Percentiles rank a stretch among this genome's conserved stretches.
Evolutionary conservation across 192 early-diverging fungal species (phyloP).

Genomic region (Chytriomyces sp.): DNA sequence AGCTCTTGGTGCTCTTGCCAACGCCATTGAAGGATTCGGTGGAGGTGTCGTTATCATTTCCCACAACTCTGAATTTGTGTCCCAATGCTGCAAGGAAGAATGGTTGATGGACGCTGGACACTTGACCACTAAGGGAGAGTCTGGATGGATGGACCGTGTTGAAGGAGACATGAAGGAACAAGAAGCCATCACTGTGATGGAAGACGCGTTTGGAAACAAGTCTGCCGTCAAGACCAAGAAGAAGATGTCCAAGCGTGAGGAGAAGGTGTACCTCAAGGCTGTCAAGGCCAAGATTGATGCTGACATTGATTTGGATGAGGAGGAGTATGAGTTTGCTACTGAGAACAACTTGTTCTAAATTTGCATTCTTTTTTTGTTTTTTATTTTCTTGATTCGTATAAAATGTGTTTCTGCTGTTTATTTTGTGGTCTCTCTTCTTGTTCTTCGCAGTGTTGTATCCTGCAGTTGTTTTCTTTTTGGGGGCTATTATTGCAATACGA

Average conservation of each 20-base stretch:
- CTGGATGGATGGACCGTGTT: constrained; percentile 38
- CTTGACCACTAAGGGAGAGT: constrained; percentile 51
- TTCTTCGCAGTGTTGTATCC: too few species aligned
- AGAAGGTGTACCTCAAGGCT: constrained; percentile 47
- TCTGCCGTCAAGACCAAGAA: constrained; percentile 72
- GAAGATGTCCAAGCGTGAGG: constrained; percentile 57
- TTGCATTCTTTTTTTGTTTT: background rate
- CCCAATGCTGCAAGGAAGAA: constrained; percentile 71
- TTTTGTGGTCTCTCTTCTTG: too few species aligned
- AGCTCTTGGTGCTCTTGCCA: constrained; percentile 73
- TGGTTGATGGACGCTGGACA: constrained; percentile 75
- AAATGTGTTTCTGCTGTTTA: too few species aligned
- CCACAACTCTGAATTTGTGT: constrained; percentile 83
- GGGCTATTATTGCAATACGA: too few species aligned
- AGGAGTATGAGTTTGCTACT: constrained; percentile 44
- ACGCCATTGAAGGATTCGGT: constrained; percentile 75
- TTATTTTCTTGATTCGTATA: background rate
- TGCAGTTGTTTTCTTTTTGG: too few species aligned
- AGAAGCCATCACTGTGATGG: constrained; percentile 50
- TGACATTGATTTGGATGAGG: constrained; percentile 46
- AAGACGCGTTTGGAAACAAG: constrained; percentile 79
- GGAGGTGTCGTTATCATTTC: constrained; percentile 85
- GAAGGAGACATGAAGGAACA: constrained; percentile 56
- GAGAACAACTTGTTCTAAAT: constrained; percentile 37
- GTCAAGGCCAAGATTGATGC: constrained; percentile 57